Conservation (phyloP, 106 monocot species). For the Dioscorea dumetorum region DNA sequence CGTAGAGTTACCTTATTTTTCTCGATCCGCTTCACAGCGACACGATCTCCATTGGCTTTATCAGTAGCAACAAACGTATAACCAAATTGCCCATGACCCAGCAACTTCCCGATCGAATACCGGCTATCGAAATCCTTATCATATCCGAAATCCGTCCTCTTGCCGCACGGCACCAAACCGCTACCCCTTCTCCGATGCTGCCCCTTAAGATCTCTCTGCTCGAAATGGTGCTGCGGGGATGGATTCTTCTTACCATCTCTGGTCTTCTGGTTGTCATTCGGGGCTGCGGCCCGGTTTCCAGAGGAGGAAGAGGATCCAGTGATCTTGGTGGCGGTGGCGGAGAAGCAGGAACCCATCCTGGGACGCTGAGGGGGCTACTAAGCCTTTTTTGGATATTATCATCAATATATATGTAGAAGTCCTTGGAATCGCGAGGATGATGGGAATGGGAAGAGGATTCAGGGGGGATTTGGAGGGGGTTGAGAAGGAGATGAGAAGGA, state of each 20-base stretch:
- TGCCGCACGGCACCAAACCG: constrained; percentile 32
- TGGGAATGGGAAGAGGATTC: neutral
- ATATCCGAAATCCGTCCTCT: constrained; percentile 67
- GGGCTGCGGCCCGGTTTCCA: neutral
- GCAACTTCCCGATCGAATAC: constrained; percentile 54
- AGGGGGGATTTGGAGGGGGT: neutral
- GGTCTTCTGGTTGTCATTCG: neutral
- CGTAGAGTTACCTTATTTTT: constrained; percentile 42
- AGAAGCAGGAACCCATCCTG: constrained; percentile 51
- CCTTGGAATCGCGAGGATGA: neutral
- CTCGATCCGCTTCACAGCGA: constrained; percentile 75
- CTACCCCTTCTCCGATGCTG: constrained; percentile 2
- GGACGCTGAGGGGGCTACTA: too few relatives aligned
- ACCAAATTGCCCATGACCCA: constrained; percentile 76
- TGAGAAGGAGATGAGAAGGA: constrained; percentile 2
- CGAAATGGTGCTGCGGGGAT: neutral
- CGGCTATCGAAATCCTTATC: constrained; percentile 37
- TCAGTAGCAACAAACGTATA: constrained; percentile 66
- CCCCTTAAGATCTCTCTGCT: neutral
- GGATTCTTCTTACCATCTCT: too few relatives aligned
- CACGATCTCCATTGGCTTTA: constrained; percentile 36
- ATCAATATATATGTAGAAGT: neutral
- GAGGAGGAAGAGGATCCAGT: neutral
- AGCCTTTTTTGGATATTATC: neutral
- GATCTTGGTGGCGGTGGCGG: constrained; percentile 18